Evolutionary conservation across 768 basidiomycete species (phyloP), one percentile per base, ranked within the genome.

Genomic region (Kockovaella imperatae): DNA sequence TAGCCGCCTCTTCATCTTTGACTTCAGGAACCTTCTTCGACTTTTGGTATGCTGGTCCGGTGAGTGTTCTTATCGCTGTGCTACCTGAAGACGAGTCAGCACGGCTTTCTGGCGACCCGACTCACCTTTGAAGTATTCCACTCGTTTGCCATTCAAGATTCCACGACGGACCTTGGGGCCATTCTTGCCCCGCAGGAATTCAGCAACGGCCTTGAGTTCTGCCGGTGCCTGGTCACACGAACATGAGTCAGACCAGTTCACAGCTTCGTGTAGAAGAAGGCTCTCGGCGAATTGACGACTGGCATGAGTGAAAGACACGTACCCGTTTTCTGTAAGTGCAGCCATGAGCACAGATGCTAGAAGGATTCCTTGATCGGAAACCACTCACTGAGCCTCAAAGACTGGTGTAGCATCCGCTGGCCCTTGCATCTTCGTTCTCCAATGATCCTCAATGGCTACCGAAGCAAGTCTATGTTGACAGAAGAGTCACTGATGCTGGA

Each of bases 121-220:
- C 77, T 58, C 43, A 90, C 93, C 95, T 76, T 90, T 99, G 78
- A 97, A 99, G 74, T 97, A 99, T 72, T 97, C 93, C 43, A 91
- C 74, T 29, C 93, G 83, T 72, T 93, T 95, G 20, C 93, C 93
- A 60, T 87, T 87, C 63, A 96, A 74, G 7, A 90, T 84, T 18
- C 95, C 95, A 8, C 84, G 83, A 55, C 87, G 79, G 45, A 83
- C 79, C 75, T 95, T 96, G 61, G 96, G 81, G 2, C 87, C 87
- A 13, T 87, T 77, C 62, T 82, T 83, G 56, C 85, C 83, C 36
- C 95, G 81, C 42, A 99, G 75, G 65, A 86, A 99, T 57, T 86
- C 79, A 45, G 86, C 86, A 41, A 90, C 82, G 62, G 82, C 83
- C 60, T 82, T 81, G 42, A 87, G 74, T 43, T 91, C 83, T 38